Percentiles rank a stretch among this genome's conserved stretches.
These are phyloP conservation scores for Parascedosporium putredinis DNA, from an alignment of 2,329 filamentous ascomycete species.

Conservation along the genomic window DNA sequence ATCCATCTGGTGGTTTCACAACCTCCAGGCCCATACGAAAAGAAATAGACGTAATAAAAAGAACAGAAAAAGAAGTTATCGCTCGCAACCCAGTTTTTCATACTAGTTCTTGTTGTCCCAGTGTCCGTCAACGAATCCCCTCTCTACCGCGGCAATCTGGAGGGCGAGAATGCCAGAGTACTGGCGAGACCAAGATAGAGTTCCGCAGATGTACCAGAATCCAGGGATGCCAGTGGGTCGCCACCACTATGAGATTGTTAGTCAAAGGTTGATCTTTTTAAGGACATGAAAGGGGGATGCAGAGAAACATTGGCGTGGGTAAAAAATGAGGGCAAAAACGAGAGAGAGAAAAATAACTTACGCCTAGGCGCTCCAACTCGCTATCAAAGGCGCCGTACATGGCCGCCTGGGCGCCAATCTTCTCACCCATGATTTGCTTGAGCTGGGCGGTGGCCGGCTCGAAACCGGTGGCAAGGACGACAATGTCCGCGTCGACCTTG, in stretches of 20 bases:
- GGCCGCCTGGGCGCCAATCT: slow-evolving; percentile 20
- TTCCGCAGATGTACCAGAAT: slow-evolving; percentile 29
- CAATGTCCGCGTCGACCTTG: slow-evolving; percentile 26
- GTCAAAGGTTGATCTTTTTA: too few relatives aligned
- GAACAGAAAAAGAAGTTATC: too few relatives aligned
- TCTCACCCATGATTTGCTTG: slow-evolving; percentile 24
- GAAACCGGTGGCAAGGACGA: slow-evolving; percentile 32
- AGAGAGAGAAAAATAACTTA: slow-evolving; percentile 13
- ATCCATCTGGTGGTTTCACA: too few relatives aligned
- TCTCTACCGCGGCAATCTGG: slow-evolving; percentile 27
- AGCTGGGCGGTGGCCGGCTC: slow-evolving; percentile 25
- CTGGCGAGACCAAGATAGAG: slow-evolving; percentile 22
- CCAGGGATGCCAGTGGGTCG: slow-evolving; percentile 25
- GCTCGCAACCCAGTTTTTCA: too few relatives aligned
- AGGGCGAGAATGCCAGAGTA: slow-evolving; percentile 25
- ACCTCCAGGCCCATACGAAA: too few relatives aligned
- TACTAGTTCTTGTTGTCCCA: background rate
- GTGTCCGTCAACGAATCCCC: slow-evolving; percentile 10
- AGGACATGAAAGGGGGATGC: too few relatives aligned
- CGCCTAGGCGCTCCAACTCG: slow-evolving; percentile 19
- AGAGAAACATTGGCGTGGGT: too few relatives aligned
- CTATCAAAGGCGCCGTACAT: slow-evolving; percentile 28
- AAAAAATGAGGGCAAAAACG: too few relatives aligned
- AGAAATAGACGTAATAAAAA: too few relatives aligned
- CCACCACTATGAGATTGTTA: slow-evolving; percentile 24